Evolutionary conservation across 495 filamentous ascomycete genomes (phyloP).

Genomic region (Penicillium herquei): DNA sequence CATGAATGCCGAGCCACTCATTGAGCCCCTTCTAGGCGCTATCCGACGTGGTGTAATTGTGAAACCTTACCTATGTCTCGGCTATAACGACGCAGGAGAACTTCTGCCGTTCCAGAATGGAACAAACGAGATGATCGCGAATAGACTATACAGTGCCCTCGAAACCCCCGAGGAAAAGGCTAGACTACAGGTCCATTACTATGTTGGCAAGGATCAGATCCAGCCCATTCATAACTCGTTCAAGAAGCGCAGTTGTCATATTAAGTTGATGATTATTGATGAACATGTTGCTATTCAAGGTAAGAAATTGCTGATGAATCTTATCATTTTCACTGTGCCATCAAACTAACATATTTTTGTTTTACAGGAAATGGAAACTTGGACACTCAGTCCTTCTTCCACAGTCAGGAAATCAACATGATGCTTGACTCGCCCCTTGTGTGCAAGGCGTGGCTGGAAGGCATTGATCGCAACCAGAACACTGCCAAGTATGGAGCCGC

Average conservation of each 20-base stretch:
- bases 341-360: too few relatives aligned
- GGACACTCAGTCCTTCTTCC: conserved; percentile 79
- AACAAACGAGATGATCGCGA: conserved; percentile 68
- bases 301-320: too few relatives aligned
- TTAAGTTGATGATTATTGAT: conserved; percentile 76
- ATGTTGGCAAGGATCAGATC: conserved; percentile 71
- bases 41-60: conserved; percentile 65
- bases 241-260: conserved; percentile 65
- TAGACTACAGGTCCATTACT: conserved; percentile 59
- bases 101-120: conserved; percentile 73
- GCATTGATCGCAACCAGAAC: conserved; percentile 66
- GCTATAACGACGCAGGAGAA: conserved; percentile 77
- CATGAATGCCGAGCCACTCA: conserved; percentile 67
- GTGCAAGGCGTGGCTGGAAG: conserved; percentile 62
- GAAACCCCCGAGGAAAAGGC: conserved; percentile 39
- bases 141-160: conserved; percentile 55
- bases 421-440: conserved; percentile 62
- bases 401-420: conserved; percentile 73
- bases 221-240: conserved; percentile 58
- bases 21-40: conserved; percentile 60
- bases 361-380: conserved; percentile 67
- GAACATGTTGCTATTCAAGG: conserved; percentile 61
- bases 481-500: conserved; percentile 62
- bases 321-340: too few relatives aligned
- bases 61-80: conserved; percentile 67